Percentiles rank a stretch among this genome's conserved stretches.
Conservation (phyloP, 306 rosid genomes). For the Sechiopsis laciniata region DNA sequence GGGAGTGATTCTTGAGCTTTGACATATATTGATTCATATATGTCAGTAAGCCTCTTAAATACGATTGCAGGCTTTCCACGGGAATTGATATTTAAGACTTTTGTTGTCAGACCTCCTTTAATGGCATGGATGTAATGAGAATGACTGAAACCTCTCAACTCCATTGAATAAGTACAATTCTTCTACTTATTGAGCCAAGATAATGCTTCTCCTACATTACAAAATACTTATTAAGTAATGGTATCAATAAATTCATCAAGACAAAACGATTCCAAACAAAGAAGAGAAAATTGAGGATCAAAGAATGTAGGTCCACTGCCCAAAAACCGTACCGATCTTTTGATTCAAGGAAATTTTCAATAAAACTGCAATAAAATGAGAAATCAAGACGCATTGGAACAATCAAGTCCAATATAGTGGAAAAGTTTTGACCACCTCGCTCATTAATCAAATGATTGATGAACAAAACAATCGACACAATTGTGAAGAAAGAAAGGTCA, state of each 20-base stretch:
- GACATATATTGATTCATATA: conserved; percentile 28
- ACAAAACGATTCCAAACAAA: background rate
- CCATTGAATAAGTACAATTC: conserved; percentile 41
- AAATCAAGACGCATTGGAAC: background rate
- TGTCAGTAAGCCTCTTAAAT: conserved; percentile 38
- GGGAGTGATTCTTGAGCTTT: conserved; percentile 22
- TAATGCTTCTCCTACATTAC: conserved; percentile 23
- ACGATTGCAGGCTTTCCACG: conserved; percentile 44
- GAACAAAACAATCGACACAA: background rate
- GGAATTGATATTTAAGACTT: conserved; percentile 35
- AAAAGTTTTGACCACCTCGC: background rate
- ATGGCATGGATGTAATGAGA: conserved; percentile 53
- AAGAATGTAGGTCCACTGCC: background rate
- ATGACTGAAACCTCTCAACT: conserved; percentile 44
- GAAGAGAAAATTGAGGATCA: background rate
- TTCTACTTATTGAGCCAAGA: conserved; percentile 23
- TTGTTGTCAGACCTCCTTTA: conserved; percentile 44
- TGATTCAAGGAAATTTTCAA: background rate
- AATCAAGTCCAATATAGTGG: background rate
- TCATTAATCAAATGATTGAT: background rate
- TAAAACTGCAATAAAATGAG: background rate
- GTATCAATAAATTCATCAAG: background rate
- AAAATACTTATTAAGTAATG: conserved; percentile 6
- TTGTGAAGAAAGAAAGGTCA: background rate
- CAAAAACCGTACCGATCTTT: background rate